Evolutionary conservation across 345 rosid genomes (phyloP), one percentile per base, ranked within the genome.

Genomic region (Bruguiera sexangula): DNA sequence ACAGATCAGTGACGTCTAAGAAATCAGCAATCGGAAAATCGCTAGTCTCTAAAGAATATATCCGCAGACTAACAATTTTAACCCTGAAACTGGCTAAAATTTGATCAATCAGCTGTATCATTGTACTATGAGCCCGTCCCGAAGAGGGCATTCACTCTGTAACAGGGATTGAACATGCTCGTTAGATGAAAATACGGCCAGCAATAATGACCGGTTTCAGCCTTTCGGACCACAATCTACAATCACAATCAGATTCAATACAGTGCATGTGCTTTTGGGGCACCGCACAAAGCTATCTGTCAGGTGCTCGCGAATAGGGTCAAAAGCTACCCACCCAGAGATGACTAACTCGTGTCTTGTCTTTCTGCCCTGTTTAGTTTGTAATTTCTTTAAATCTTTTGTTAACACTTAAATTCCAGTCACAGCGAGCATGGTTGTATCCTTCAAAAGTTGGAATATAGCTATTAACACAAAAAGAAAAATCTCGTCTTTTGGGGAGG

Each of bases 101-200:
- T 39, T 2, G 15, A 39, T 39, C 46, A 39, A 39, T 39, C 46
- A 10, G 16, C 13, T 1, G 15, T 39, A 39, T 39, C 46, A 39
- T 39, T 9, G 46, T 2, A 39, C 3, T 0, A 39, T 10, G 46
- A 37, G 48, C 48, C 50, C 19, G 18, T 13, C 18, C 50, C 15
- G 5, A 43, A 43, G 19, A 15, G 50, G 15, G 50, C 50, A 43
- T 43, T 43, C 50, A 43, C 50, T 13, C 6, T 37, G 64, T 18
- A 32, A 58, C 1, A 69, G 31, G 13, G 65, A 24, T 60, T 46
- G 65, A 60, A 8, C 24, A 26, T 57, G 20, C 24, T 34, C 54
- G 30, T 61, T 37, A 39, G 32, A 31, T 37, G 65, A 39, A 52
- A 56, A 66, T 66, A 30, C 30, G 32, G 43, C 26, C 20, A 70